These are phyloP conservation scores for Coprinellus micaceus DNA, from an alignment of 768 basidiomycete genomes.

Conservation along the genomic window DNA sequence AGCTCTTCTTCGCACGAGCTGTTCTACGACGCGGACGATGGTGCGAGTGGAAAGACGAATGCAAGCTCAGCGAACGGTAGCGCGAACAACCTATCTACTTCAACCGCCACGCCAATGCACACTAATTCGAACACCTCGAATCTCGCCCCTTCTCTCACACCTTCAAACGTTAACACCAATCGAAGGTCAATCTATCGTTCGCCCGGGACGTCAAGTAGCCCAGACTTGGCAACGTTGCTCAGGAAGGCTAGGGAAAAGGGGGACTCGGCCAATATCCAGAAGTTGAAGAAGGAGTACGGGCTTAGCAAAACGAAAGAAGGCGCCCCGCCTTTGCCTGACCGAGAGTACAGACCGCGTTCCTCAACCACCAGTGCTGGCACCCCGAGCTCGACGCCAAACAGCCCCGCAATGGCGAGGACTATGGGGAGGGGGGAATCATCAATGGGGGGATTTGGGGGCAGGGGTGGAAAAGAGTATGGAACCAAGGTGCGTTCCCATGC, in stretches of 20 bases:
- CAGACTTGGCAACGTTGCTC: slow-evolving; percentile 84
- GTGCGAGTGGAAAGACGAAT: slow-evolving; percentile 35
- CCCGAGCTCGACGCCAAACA: slow-evolving; percentile 8
- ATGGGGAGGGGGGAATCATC: slow-evolving; percentile 1
- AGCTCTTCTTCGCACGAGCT: slow-evolving; percentile 56
- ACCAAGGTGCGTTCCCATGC: slow-evolving; percentile 43
- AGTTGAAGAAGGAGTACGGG: slow-evolving; percentile 26
- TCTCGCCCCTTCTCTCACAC: background rate
- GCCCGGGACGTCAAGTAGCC: slow-evolving; percentile 85
- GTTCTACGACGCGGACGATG: slow-evolving; percentile 62
- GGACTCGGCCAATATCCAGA: slow-evolving; percentile 32
- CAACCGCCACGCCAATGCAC: slow-evolving; percentile 1
- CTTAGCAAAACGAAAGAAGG: slow-evolving; percentile 28
- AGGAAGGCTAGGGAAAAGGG: slow-evolving; percentile 77
- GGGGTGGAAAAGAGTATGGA: slow-evolving; percentile 16
- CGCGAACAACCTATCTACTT: slow-evolving; percentile 1
- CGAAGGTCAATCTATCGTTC: slow-evolving; percentile 85
- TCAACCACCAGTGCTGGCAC: slow-evolving; percentile 5
- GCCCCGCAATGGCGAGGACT: slow-evolving; percentile 3
- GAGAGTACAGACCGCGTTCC: slow-evolving; percentile 8
- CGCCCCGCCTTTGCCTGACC: slow-evolving; percentile 42
- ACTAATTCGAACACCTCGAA: background rate
- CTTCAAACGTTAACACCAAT: slow-evolving; percentile 46
- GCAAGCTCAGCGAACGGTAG: slow-evolving; percentile 1
- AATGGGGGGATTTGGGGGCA: slow-evolving; percentile 12